Conservation (phyloP, 1,284 basidiomycete genomes). For the Abortiporus biennis region DNA sequence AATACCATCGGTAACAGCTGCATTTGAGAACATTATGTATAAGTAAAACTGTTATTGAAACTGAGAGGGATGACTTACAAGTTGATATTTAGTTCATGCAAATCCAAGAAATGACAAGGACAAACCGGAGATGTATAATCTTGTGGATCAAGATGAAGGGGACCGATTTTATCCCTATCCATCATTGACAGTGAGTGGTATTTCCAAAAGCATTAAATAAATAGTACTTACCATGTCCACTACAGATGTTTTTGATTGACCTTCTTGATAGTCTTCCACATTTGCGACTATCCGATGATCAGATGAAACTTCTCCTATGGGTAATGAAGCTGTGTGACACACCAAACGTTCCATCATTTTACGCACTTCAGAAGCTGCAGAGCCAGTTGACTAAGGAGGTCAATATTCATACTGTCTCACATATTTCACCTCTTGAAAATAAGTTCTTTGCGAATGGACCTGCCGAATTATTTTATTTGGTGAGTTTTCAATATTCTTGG, state of each 20-base stretch:
- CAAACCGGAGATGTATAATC: no score
- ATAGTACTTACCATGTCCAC: background rate
- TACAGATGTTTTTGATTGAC: slow-evolving; percentile 29
- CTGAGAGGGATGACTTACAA: no score
- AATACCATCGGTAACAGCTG: no score
- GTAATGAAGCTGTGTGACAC: slow-evolving; percentile 25
- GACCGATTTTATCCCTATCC: no score
- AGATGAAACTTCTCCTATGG: slow-evolving; percentile 27
- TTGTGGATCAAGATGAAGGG: no score
- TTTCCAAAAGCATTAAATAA: no score
- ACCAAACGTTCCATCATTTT: slow-evolving; percentile 25
- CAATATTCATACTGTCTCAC: slow-evolving; percentile 13
- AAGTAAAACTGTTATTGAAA: no score
- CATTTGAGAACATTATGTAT: no score
- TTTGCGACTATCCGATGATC: slow-evolving; percentile 26
- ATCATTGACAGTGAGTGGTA: no score
- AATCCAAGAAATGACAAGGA: no score
- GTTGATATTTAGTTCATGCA: no score
- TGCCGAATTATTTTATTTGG: slow-evolving; percentile 18
- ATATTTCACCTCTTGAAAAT: slow-evolving; percentile 19
- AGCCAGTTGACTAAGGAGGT: slow-evolving; percentile 11
- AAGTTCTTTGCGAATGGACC: slow-evolving; percentile 27
- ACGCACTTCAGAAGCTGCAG: slow-evolving; percentile 21
- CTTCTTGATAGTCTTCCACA: slow-evolving; percentile 28
- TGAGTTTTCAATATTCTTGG: slow-evolving; percentile 7